These are phyloP conservation scores for Pseudotsuga menziesii DNA, from an alignment of 75 land plant genomes.

Conservation along the genomic window DNA sequence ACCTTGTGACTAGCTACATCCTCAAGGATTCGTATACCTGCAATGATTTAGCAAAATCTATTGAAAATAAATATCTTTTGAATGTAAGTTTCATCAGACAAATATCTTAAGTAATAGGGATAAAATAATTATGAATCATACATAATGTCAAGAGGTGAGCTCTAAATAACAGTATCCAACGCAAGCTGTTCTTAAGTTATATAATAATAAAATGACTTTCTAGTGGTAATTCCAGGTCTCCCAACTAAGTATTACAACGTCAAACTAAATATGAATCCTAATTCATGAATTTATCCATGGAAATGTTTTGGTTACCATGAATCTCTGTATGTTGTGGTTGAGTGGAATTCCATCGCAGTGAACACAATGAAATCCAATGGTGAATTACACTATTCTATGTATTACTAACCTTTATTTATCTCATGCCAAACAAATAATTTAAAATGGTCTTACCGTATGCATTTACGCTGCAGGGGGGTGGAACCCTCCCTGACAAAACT, in stretches of 20 bases:
- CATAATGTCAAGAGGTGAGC: not conserved
- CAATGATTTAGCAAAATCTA: conserved; percentile 2
- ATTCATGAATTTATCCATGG: not conserved
- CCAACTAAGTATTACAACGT: not conserved
- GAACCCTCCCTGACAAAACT: no score
- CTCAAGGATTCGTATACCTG: conserved; percentile 87
- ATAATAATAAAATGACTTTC: not conserved
- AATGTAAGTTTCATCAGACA: conserved; percentile 1
- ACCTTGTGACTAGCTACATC: conserved; percentile 70
- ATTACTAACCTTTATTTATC: no score
- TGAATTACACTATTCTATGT: no score
- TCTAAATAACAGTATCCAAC: not conserved
- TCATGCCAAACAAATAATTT: no score
- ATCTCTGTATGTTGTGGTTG: no score
- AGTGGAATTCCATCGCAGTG: no score
- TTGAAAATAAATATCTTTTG: not conserved
- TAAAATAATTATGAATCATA: not conserved
- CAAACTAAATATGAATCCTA: not conserved
- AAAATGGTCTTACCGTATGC: no score
- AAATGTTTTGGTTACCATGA: not conserved
- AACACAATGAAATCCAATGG: no score
- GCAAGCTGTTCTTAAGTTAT: not conserved
- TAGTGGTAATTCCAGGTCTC: not conserved
- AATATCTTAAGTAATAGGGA: not conserved
- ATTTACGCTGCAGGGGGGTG: no score